Percentiles rank a stretch among this genome's conserved stretches.
These are phyloP conservation scores for Syzygium oleosum DNA, from an alignment of 345 rosid genomes.

Conservation along the genomic window DNA sequence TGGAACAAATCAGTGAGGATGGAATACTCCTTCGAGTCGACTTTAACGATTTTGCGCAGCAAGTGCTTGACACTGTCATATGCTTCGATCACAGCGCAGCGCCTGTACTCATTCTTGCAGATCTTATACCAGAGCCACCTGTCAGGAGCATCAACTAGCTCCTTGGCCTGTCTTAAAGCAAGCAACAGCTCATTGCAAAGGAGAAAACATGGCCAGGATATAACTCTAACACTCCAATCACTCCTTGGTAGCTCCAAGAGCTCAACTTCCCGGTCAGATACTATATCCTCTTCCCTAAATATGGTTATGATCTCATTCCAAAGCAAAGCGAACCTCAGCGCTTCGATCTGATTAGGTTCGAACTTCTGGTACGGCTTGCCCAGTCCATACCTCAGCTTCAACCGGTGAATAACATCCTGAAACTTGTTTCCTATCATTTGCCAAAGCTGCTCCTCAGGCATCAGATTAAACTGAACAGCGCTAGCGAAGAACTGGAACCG, in stretches of 20 bases:
- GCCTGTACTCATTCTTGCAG: slow-evolving; percentile 81
- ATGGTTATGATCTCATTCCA: slow-evolving; percentile 83
- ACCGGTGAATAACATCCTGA: slow-evolving; percentile 58
- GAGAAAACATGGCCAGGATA: slow-evolving; percentile 91
- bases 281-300: slow-evolving; percentile 90
- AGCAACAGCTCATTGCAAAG: slow-evolving; percentile 84
- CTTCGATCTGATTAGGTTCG: slow-evolving; percentile 79
- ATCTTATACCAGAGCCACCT: slow-evolving; percentile 88
- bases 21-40: slow-evolving; percentile 65
- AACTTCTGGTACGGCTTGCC: slow-evolving; percentile 87
- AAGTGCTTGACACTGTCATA: slow-evolving; percentile 71
- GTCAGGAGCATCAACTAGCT: slow-evolving; percentile 86
- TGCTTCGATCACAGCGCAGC: slow-evolving; percentile 83
- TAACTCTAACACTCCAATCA: slow-evolving; percentile 73
- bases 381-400: slow-evolving; percentile 85
- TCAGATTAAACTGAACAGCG: slow-evolving; percentile 89
- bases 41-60: slow-evolving; percentile 49
- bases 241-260: slow-evolving; percentile 70
- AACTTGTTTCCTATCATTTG: slow-evolving; percentile 67
- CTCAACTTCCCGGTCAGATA: slow-evolving; percentile 82
- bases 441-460: slow-evolving; percentile 79
- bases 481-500: slow-evolving; percentile 90
- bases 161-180: slow-evolving; percentile 82
- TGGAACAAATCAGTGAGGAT: slow-evolving; percentile 61
- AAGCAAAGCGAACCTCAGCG: slow-evolving; percentile 72